Conservation (phyloP, 2,329 filamentous ascomycete species). For the Diaporthe amygdali region DNA sequence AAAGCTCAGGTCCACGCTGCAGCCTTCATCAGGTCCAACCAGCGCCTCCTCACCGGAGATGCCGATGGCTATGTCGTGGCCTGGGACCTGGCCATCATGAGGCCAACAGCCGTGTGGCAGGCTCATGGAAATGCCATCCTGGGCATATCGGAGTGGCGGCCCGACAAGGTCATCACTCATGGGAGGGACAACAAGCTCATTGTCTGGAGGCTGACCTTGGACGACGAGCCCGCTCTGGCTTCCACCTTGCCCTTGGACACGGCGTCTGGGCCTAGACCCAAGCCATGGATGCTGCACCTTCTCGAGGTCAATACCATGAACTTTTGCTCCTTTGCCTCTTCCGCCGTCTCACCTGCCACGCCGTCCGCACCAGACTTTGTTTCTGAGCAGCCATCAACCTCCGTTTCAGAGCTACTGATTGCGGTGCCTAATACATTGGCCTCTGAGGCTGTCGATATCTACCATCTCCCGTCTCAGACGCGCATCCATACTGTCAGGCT, state of each 20-base stretch:
- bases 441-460: slow-evolving; percentile 83
- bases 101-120: slow-evolving; percentile 83
- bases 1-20: slow-evolving; percentile 79
- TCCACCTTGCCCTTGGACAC: slow-evolving; percentile 74
- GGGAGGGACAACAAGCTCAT: slow-evolving; percentile 86
- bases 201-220: slow-evolving; percentile 75
- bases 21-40: slow-evolving; percentile 74
- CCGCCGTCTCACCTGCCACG: slow-evolving; percentile 36
- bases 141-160: slow-evolving; percentile 72
- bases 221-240: slow-evolving; percentile 69
- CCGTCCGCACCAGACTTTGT: slow-evolving; percentile 23
- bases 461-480: slow-evolving; percentile 75
- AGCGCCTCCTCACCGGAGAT: slow-evolving; percentile 83
- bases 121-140: slow-evolving; percentile 82
- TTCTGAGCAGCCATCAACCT: background rate
- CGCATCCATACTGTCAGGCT: slow-evolving; percentile 66
- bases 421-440: slow-evolving; percentile 81
- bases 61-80: slow-evolving; percentile 87
- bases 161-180: slow-evolving; percentile 86
- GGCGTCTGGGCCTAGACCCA: slow-evolving; percentile 51
- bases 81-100: slow-evolving; percentile 84
- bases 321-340: slow-evolving; percentile 84
- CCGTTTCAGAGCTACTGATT: slow-evolving; percentile 60
- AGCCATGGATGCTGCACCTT: slow-evolving; percentile 86
- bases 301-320: slow-evolving; percentile 92